Conservation (phyloP, 164 flowering plant genomes). For the Dillenia suffruticosa region DNA sequence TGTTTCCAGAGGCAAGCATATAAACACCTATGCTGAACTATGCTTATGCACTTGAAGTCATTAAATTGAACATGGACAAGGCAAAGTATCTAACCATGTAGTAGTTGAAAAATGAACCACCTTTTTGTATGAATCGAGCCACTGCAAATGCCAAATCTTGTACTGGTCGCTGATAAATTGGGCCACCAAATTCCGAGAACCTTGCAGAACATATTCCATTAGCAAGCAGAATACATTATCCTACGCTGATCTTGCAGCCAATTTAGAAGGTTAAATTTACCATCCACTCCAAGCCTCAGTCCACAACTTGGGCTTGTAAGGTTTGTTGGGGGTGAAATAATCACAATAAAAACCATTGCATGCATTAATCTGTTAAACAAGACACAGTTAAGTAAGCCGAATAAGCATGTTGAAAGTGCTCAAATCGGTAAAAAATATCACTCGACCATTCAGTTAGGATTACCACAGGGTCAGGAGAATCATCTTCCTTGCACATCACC, state of each 20-base stretch:
- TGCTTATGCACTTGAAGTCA: neutral
- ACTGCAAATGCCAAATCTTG: slow-evolving; percentile 92
- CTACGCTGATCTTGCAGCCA: neutral
- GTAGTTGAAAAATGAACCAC: slow-evolving; percentile 84
- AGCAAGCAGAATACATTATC: neutral
- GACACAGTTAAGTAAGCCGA: neutral
- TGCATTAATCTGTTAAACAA: slow-evolving; percentile 65
- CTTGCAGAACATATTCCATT: slow-evolving; percentile 23
- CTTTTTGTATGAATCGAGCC: slow-evolving; percentile 83
- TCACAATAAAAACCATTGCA: slow-evolving; percentile 99
- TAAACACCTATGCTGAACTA: neutral
- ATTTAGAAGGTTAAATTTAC: slow-evolving; percentile 23
- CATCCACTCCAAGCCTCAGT: slow-evolving; percentile 97
- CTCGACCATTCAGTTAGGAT: slow-evolving; percentile 5
- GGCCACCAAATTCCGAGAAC: slow-evolving; percentile 88
- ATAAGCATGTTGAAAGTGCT: neutral
- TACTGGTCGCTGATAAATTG: slow-evolving; percentile 68
- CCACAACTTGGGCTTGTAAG: slow-evolving; percentile 92
- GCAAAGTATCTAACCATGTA: slow-evolving; percentile 70
- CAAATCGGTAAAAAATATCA: neutral
- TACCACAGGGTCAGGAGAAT: slow-evolving; percentile 79
- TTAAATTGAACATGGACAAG: neutral
- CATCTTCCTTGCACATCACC: slow-evolving; percentile 83
- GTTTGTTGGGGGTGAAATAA: slow-evolving; percentile 74
- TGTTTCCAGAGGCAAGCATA: slow-evolving; percentile 21